Evolutionary conservation across 495 filamentous ascomycete genomes (phyloP).

Genomic region (Neurospora sp.): DNA sequence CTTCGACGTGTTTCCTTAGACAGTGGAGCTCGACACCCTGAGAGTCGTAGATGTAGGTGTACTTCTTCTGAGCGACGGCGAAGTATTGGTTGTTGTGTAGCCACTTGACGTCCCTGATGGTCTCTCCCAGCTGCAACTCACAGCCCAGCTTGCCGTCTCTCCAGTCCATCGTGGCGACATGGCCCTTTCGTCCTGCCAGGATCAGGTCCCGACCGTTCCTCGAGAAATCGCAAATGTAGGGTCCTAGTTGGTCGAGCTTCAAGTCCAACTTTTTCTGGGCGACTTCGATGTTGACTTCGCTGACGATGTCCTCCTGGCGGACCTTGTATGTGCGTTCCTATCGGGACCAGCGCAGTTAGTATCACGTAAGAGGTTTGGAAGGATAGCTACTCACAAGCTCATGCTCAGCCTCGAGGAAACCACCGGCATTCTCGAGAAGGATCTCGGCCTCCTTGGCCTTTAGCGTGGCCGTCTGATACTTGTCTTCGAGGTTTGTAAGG

Average conservation of each 20-base stretch:
- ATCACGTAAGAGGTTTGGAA: not conserved
- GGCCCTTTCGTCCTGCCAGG: constrained; percentile 81
- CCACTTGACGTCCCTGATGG: constrained; percentile 80
- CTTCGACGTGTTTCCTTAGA: constrained; percentile 78
- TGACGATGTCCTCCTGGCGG: constrained; percentile 73
- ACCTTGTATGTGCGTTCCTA: constrained; percentile 80
- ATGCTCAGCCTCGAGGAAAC: constrained; percentile 79
- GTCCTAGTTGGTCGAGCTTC: constrained; percentile 71
- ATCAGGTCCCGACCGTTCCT: constrained; percentile 78
- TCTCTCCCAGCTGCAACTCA: constrained; percentile 84
- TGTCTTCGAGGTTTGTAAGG: constrained; percentile 64
- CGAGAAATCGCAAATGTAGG: constrained; percentile 80
- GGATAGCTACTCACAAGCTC: constrained; percentile 39
- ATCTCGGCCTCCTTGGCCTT: constrained; percentile 93
- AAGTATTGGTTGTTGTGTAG: constrained; percentile 94
- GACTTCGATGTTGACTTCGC: constrained; percentile 65
- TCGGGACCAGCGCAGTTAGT: not conserved
- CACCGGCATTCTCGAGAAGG: constrained; percentile 74
- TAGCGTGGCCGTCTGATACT: constrained; percentile 69
- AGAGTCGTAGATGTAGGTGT: constrained; percentile 83
- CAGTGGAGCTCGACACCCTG: constrained; percentile 86
- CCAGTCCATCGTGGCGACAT: constrained; percentile 97
- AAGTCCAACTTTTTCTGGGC: constrained; percentile 90
- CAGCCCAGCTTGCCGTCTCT: constrained; percentile 79
- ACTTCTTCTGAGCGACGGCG: constrained; percentile 96